Percentiles rank a stretch among this genome's conserved stretches.
Conservation (phyloP, 1,284 basidiomycete species). For the Ganoderma sinense region DNA sequence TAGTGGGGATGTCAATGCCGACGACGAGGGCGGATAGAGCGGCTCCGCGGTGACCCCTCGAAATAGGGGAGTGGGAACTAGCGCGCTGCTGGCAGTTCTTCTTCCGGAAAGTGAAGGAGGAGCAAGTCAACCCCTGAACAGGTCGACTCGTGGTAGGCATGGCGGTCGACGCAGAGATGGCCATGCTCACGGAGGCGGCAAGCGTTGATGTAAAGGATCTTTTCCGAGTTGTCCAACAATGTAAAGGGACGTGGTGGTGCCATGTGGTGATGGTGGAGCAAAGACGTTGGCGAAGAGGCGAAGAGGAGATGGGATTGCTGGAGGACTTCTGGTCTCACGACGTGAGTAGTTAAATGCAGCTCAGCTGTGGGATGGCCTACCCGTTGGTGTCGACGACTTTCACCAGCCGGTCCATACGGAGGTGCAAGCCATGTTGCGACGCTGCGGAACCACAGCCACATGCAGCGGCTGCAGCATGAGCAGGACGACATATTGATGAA, state of each 20-base stretch:
- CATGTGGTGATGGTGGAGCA: too few species aligned
- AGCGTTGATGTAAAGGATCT: slow-evolving; percentile 18
- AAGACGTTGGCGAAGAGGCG: not conserved
- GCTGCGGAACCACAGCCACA: not conserved
- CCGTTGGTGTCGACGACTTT: not conserved
- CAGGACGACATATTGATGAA: not conserved
- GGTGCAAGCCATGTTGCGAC: not conserved
- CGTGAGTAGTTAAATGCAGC: not conserved
- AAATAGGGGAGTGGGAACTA: too few species aligned
- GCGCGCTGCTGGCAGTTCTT: too few species aligned
- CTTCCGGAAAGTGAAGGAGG: too few species aligned
- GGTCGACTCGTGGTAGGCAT: too few species aligned
- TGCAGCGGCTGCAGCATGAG: not conserved
- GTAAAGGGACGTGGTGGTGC: too few species aligned
- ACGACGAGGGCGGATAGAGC: too few species aligned
- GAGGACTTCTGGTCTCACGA: not conserved
- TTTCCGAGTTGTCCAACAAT: not conserved
- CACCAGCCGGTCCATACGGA: not conserved
- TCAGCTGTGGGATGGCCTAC: not conserved
- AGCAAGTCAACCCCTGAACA: too few species aligned
- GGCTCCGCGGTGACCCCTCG: too few species aligned
- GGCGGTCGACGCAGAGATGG: too few species aligned
- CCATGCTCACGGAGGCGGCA: too few species aligned
- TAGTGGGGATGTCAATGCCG: too few species aligned
- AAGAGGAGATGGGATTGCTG: not conserved